Base-by-base conservation (phyloP, 306 rosid species). In the Trifolium fragiferum region DNA sequence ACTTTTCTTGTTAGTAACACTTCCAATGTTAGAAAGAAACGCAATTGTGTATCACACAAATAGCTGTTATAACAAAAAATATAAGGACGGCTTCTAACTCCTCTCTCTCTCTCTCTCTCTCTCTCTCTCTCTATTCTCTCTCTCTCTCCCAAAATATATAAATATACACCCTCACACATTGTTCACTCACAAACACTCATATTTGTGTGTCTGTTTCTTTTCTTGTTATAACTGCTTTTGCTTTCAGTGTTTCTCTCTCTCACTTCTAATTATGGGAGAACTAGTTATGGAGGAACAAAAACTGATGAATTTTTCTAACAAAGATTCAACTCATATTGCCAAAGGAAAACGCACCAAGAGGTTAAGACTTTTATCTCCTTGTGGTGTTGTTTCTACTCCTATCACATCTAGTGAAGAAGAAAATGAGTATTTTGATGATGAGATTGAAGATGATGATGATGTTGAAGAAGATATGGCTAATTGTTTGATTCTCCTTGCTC, bases 391-490 rank as follows among this genome's bases (percentile, higher is more conserved):
- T 14, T 13, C 64, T 16, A 8, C 74, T 1, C 37, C 15, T 3
- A 2, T 43, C 6, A 70, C 90, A 6, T 89, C 92, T 0, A 88
- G 92, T 58, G 79, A 60, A 3, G 79, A 60, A 3, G 91, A 91
- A 51, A 58, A n/a, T 50, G 57, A 4, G 1, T 50, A n/a, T 50
- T 50, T 50, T 50, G 60, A 53, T 53, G 50, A 44, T 43, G 98
- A 94, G 21, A 94, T 90, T 25, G 98, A 93, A 27, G 98, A 91
- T 7, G 87, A 94, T 51, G 98, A 91, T 82, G 59, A 53, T 25
- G 98, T 91, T 33, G 98, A 91, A 10, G 87, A 94, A 61, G 99
- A 92, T 82, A 87, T 94, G 97, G 99, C 97, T 6, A 92, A 94
- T 55, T 94, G 99, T 58, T 82, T 94, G 73, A 94, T 94, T 74